Evolutionary conservation across 1,139 yeast species (phyloP), one percentile per base, ranked within the genome.

Genomic region (Spencermartinsiella ligniputridi): DNA sequence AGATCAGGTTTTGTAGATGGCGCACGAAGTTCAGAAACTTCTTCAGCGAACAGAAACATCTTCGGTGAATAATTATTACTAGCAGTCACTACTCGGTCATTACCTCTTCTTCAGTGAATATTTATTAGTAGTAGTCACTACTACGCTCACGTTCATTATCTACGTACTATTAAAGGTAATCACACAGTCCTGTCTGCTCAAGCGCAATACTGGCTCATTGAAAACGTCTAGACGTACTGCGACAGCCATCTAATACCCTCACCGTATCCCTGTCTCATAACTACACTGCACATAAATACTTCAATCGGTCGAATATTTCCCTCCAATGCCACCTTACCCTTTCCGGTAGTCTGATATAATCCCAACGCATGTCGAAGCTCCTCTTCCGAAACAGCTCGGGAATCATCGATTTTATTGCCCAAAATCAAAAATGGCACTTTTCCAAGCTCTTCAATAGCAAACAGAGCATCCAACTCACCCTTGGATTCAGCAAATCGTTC

Each of bases 201-300:
- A n/a, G n/a, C n/a, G n/a, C n/a, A n/a, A n/a, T n/a, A n/a, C n/a
- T n/a, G n/a, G n/a, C n/a, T n/a, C n/a, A n/a, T n/a, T n/a, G n/a
- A n/a, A n/a, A n/a, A n/a, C n/a, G n/a, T n/a, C n/a, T 76, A 89
- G 61, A 90, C 90, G 69, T 85, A 89, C 71, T 89, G 95, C 51
- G 96, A 85, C 66, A 90, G 79, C 97, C 96, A 89, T 75, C 85
- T 85, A 78, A 89, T 88, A 52, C 95, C 97, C 57, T 89, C 96
- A 49, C 94, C 92, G 69, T 89, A 89, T 57, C 97, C 97, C 67
- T 86, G 87, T 76, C 96, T 87, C 95, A 87, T 84, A 46, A 88
- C 95, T 52, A 92, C 96, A 25, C 96, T 88, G 68, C 96, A 92
- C 97, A 94, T 92, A 70, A 81, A 94, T 39, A 92, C 81, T 71